A percentile compares a stretch with the other conserved stretches of the same genome.
Conservation (phyloP, 371 early-diverging fungal species). For the Lichtheimia ornata region DNA sequence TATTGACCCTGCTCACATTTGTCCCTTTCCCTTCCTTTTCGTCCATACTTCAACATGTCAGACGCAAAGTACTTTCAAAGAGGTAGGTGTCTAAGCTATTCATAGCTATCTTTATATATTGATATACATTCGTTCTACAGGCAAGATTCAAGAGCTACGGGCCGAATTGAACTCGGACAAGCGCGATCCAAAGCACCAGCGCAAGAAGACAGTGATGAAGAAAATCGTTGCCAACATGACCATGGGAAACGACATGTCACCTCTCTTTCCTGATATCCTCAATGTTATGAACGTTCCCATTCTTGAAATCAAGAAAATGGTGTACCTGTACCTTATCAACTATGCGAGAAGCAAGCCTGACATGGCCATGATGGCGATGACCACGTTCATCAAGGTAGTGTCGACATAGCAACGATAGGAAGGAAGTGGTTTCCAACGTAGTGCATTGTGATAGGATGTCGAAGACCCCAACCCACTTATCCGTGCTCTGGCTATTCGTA, state of each 20-base stretch:
- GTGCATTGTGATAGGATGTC: slow-evolving; percentile 72
- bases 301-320: slow-evolving; percentile 83
- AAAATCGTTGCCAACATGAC: slow-evolving; percentile 98
- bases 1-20: background rate
- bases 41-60: slow-evolving; percentile 42
- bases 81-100: slow-evolving; percentile 51
- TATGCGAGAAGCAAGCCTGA: slow-evolving; percentile 97
- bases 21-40: slow-evolving; percentile 1
- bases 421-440: background rate
- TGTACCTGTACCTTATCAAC: slow-evolving; percentile 87
- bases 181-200: slow-evolving; percentile 84
- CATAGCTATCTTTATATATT: background rate
- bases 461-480: slow-evolving; percentile 94
- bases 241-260: slow-evolving; percentile 97
- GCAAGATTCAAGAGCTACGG: slow-evolving; percentile 94
- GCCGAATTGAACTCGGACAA: slow-evolving; percentile 90
- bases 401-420: too few species aligned
- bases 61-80: slow-evolving; percentile 85
- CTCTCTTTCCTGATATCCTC: slow-evolving; percentile 73
- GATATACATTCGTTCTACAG: slow-evolving; percentile 40
- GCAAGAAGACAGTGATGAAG: slow-evolving; percentile 90
- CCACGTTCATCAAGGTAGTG: slow-evolving; percentile 91
- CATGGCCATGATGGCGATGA: slow-evolving; percentile 95
- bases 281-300: slow-evolving; percentile 59
- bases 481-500: slow-evolving; percentile 95